Conservation (phyloP, 345 rosid genomes). For the Salix koriyanagi region DNA sequence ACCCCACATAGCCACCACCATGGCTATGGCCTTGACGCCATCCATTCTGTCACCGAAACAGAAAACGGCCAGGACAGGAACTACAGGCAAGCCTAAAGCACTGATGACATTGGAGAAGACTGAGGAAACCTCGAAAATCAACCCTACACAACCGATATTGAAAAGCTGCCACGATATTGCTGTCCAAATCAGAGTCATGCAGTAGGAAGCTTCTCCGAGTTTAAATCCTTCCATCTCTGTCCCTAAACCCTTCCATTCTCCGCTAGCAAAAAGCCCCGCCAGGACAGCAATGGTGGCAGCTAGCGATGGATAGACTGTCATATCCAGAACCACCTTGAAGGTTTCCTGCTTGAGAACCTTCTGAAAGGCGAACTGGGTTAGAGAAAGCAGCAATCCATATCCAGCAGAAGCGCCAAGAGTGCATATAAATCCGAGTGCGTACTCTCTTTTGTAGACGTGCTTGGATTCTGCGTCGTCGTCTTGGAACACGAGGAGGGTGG, state of each 20-base stretch:
- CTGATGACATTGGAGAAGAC: conserved; percentile 23
- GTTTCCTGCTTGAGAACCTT: conserved; percentile 32
- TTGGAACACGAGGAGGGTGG: conserved; percentile 7
- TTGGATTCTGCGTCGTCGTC: not conserved
- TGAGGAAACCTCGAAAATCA: conserved; percentile 22
- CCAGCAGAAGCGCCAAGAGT: conserved; percentile 45
- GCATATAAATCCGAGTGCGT: conserved; percentile 39
- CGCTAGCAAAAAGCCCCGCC: conserved; percentile 20
- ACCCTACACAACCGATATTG: conserved; percentile 10
- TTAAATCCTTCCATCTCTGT: conserved; percentile 14
- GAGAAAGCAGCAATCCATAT: conserved; percentile 26
- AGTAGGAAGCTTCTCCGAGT: conserved; percentile 13
- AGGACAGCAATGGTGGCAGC: not conserved
- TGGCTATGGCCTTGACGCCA: conserved; percentile 9
- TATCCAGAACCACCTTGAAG: conserved; percentile 30
- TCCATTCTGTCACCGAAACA: conserved; percentile 18
- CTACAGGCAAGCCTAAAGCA: conserved; percentile 7
- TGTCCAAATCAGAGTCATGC: conserved; percentile 17
- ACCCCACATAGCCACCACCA: conserved; percentile 19
- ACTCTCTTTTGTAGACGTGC: conserved; percentile 22
- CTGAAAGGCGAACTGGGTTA: conserved; percentile 26
- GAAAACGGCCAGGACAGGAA: conserved; percentile 20
- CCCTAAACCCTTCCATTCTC: conserved; percentile 16
- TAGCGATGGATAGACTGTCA: conserved; percentile 20
- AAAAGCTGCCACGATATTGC: conserved; percentile 23